Conservation (phyloP, 148 eudicot genomes). For the Rhododendron kiyosumense region DNA sequence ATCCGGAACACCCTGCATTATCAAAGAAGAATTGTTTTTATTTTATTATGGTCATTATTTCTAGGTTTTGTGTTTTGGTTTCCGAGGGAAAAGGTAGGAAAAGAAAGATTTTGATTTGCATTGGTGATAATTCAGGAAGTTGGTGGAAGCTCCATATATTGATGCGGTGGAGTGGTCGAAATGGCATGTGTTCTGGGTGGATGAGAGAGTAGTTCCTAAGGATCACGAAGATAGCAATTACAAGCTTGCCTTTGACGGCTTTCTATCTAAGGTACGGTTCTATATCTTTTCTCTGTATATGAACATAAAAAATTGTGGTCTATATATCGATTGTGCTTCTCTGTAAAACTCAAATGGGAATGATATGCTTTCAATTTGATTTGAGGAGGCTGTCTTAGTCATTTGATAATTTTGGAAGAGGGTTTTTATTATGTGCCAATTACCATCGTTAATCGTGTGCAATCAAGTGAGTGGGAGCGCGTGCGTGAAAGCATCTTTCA, state of each 20-base stretch:
- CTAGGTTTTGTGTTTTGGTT: background rate
- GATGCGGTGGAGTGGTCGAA: slow-evolving; percentile 80
- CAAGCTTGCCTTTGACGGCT: slow-evolving; percentile 62
- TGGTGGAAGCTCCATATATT: slow-evolving; percentile 57
- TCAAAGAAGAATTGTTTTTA: background rate
- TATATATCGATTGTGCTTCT: background rate
- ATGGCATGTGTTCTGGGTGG: slow-evolving; percentile 94
- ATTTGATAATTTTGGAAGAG: background rate
- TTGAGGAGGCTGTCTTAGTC: background rate
- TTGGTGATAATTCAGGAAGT: slow-evolving; percentile 41
- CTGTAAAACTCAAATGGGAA: background rate
- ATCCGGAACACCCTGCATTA: background rate
- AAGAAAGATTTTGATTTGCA: background rate
- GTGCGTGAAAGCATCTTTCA: background rate
- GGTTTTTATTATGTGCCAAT: background rate
- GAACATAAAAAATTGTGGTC: background rate
- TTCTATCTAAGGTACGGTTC: slow-evolving; percentile 69
- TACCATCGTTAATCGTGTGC: no score
- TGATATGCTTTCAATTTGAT: background rate
- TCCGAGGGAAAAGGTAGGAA: background rate
- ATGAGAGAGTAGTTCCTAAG: slow-evolving; percentile 87
- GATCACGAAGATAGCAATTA: slow-evolving; percentile 81
- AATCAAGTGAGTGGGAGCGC: background rate
- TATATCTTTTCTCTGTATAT: background rate
- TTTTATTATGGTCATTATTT: background rate